Evolutionary conservation across 1,139 yeast species (phyloP).

Genomic region (Lodderomyces theae): DNA sequence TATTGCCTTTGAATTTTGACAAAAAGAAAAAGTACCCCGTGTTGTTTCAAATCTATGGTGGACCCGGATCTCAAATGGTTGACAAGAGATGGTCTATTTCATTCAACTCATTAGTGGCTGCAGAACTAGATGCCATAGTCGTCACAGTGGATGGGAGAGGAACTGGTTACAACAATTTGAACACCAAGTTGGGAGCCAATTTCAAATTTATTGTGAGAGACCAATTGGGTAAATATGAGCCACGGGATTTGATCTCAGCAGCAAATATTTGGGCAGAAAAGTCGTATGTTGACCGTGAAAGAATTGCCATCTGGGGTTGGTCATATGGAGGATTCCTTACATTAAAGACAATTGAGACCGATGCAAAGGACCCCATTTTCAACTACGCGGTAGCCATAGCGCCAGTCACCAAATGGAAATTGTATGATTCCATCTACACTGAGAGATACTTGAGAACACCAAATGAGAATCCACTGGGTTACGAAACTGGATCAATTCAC

Average conservation of each 20-base stretch:
- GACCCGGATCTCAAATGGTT: constrained; percentile 78
- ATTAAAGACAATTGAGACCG: constrained; percentile 68
- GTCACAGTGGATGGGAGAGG: constrained; percentile 85
- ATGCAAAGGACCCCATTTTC: constrained; percentile 53
- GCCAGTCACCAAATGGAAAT: constrained; percentile 76
- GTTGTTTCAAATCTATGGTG: constrained; percentile 72
- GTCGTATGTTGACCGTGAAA: constrained; percentile 53
- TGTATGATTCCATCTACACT: constrained; percentile 75
- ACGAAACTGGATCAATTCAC: constrained; percentile 50
- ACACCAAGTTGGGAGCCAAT: constrained; percentile 33
- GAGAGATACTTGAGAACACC: constrained; percentile 78
- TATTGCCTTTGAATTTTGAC: constrained; percentile 62
- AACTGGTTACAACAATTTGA: constrained; percentile 60
- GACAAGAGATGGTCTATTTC: constrained; percentile 50
- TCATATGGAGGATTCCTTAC: constrained; percentile 81
- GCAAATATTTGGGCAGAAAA: constrained; percentile 57
- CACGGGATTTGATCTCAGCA: constrained; percentile 67
- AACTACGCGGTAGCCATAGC: constrained; percentile 76
- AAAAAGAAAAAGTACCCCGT: constrained; percentile 59
- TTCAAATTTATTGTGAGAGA: constrained; percentile 67
- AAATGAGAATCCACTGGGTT: constrained; percentile 57
- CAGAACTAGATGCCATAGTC: constrained; percentile 68
- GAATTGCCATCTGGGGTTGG: constrained; percentile 82
- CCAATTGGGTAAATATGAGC: constrained; percentile 64
- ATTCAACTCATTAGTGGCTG: constrained; percentile 64